Conservation (phyloP, 306 rosid species). For the Calophaca sinica region DNA sequence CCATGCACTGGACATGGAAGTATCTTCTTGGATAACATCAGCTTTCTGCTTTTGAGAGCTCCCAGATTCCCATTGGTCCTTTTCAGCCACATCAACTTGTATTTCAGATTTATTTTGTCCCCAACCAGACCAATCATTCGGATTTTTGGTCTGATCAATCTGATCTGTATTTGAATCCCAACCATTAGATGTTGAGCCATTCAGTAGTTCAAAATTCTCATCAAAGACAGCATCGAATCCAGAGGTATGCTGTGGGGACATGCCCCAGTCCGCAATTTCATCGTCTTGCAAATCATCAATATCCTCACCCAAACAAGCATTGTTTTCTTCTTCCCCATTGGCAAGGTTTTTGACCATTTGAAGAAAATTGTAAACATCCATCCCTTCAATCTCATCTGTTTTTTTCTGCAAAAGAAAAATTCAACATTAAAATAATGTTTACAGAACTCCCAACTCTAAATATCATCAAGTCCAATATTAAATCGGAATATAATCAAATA, state of each 20-base stretch:
- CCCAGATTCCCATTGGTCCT: constrained; percentile 32
- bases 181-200: constrained; percentile 43
- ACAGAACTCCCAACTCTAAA: constrained; percentile 17
- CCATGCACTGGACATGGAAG: constrained; percentile 32
- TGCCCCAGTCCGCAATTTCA: constrained; percentile 55
- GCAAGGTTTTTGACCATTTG: constrained; percentile 65
- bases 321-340: constrained; percentile 60
- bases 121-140: constrained; percentile 41
- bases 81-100: constrained; percentile 34
- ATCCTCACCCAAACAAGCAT: constrained; percentile 81
- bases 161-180: constrained; percentile 36
- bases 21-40: constrained; percentile 34
- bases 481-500: constrained; percentile 38
- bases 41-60: constrained; percentile 9
- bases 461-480: constrained; percentile 36
- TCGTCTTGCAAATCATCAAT: constrained; percentile 71
- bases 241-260: constrained; percentile 69
- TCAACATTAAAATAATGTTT: constrained; percentile 19
- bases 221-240: constrained; percentile 77
- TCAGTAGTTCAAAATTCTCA: constrained; percentile 57
- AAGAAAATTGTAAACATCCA: constrained; percentile 77
- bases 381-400: constrained; percentile 62
- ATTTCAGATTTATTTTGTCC: constrained; percentile 33
- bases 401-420: constrained; percentile 59
- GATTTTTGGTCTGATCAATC: background rate